phyloP scores from a whole-genome alignment of 2,329 filamentous ascomycete genomes.

The Lasiodiplodia theobromae region DNA sequence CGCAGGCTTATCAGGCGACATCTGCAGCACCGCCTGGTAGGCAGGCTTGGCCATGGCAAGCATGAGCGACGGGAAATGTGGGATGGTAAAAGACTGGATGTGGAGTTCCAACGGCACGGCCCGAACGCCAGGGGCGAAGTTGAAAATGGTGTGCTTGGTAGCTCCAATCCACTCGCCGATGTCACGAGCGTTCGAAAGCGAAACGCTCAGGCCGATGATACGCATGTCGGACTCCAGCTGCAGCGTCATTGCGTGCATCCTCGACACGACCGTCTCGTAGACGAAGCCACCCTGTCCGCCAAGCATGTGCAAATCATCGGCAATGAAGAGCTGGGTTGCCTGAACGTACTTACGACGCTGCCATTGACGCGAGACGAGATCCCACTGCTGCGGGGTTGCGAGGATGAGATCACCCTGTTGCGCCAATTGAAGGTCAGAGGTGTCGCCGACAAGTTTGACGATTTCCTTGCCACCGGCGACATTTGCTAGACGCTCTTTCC shows the following conservation, averaged over 20 bases:
- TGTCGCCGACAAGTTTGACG: conserved; percentile 93
- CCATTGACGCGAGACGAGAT: conserved; percentile 94
- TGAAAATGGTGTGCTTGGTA: conserved; percentile 97
- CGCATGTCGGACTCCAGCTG: conserved; percentile 85
- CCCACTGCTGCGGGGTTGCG: conserved; percentile 94
- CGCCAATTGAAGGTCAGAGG: conserved; percentile 86
- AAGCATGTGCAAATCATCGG: conserved; percentile 93
- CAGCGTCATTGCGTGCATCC: conserved; percentile 94
- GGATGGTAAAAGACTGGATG: conserved; percentile 93
- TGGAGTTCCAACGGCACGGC: conserved; percentile 91
- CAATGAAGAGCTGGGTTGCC: conserved; percentile 87
- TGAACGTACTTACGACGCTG: conserved; percentile 95
- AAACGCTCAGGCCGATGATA: conserved; percentile 89
- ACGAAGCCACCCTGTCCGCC: conserved; percentile 86
- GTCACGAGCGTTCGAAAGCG: conserved; percentile 89
- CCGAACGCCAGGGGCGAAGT: conserved; percentile 92
- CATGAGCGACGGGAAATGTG: conserved; percentile 98
- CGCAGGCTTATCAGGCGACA: conserved; percentile 87
- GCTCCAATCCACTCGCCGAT: conserved; percentile 98
- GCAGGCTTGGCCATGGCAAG: conserved; percentile 96
- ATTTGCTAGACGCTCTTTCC: conserved; percentile 77
- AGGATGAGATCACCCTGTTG: conserved; percentile 88
- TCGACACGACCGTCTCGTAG: conserved; percentile 96
- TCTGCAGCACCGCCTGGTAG: conserved; percentile 85
- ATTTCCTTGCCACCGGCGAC: conserved; percentile 86